Conservation (phyloP, 2,329 filamentous ascomycete species). For the Xylariomycetidae sp. region DNA sequence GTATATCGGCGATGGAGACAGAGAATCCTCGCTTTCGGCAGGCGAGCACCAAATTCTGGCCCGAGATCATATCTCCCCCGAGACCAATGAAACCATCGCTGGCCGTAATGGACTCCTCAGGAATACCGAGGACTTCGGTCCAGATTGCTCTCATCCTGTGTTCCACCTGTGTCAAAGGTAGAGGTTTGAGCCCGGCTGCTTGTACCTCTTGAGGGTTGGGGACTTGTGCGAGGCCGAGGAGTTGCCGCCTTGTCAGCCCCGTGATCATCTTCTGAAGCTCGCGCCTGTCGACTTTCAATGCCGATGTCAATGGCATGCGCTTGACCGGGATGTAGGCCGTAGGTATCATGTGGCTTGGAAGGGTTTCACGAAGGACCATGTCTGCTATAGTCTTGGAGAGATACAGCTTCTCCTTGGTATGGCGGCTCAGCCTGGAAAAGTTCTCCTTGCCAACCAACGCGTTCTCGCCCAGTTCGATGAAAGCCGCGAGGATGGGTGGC, state of each 20-base stretch:
- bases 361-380: constrained; percentile 31
- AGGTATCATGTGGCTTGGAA: constrained; percentile 41
- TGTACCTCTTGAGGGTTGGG: constrained; percentile 33
- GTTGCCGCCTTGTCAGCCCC: constrained; percentile 37
- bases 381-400: constrained; percentile 41
- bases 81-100: constrained; percentile 41
- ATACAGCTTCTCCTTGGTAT: constrained; percentile 39
- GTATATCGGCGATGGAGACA: constrained; percentile 38
- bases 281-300: constrained; percentile 46
- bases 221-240: constrained; percentile 36
- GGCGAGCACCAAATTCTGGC: constrained; percentile 37
- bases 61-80: constrained; percentile 43
- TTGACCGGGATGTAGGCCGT: constrained; percentile 44
- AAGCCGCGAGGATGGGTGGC: constrained; percentile 39
- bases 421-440: constrained; percentile 31
- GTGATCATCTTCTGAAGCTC: constrained; percentile 42
- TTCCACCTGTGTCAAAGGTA: constrained; percentile 44
- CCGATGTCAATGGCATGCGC: constrained; percentile 43
- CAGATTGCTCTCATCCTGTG: constrained; percentile 44
- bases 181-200: constrained; percentile 35
- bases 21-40: constrained; percentile 39
- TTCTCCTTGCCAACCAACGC: constrained; percentile 33
- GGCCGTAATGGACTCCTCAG: constrained; percentile 35
- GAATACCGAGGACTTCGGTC: constrained; percentile 37
- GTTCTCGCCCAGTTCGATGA: constrained; percentile 42